Evolutionary conservation across 345 rosid species (phyloP), one percentile per base, ranked within the genome.

Genomic region (Cardiospermum halicacabum): DNA sequence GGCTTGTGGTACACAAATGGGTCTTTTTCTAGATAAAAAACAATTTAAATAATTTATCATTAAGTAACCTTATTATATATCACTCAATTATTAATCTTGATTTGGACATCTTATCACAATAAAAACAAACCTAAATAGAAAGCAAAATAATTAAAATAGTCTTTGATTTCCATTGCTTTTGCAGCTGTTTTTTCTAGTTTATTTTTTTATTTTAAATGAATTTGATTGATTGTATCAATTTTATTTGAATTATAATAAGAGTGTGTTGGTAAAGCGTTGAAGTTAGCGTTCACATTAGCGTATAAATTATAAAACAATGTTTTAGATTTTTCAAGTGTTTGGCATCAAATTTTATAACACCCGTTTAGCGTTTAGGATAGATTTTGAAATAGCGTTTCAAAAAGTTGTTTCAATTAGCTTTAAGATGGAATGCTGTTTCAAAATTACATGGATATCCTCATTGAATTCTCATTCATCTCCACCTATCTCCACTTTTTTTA

Each of bases 1-100:
- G 50, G 51, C 26, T 25, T 37, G 25, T 11, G 21, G 39, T 55
- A 30, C 51, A 25, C 32, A 65, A 54, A 66, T 56, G 27, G 43
- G 32, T 65, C 62, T 42, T 56, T 42, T 40, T 43, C 69, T 42
- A 66, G 2, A 11, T 7, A 37, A 37, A 47, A 18, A 66, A 42
- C 24, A 27, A 28, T 56, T 27, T 47, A 19, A 47, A 40, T 66
- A 55, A 45, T 42, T n/a, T n/a, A n/a, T n/a, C n/a, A n/a, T 45
- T 54, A 56, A 66, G 42, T 30, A 15, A 12, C 56, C 69, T 3
- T 12, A 11, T 54, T 43, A 31, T 28, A 1, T 25, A 55, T 55
- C 30, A 26, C 50, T 27, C 11, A 50, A 39, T 26, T 9, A 26
- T 27, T 59, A 64, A 25, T 34, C 5, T 34, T 5, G 39, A 34